These are phyloP conservation scores for Dactylellina cionopaga DNA, from an alignment of 2,329 filamentous ascomycete genomes.

Conservation along the genomic window DNA sequence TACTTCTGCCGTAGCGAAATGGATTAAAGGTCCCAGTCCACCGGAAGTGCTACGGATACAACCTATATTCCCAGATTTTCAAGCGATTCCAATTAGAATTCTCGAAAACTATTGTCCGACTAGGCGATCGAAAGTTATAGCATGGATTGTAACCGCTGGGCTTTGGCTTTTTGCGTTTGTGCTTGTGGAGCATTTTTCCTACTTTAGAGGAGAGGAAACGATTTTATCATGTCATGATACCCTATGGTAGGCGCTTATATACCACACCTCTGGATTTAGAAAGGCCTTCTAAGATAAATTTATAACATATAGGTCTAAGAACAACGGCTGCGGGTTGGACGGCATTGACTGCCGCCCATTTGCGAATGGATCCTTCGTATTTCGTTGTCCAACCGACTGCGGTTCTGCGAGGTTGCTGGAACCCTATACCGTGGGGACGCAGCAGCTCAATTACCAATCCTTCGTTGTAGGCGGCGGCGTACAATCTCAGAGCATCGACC, in stretches of 20 bases:
- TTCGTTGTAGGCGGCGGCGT: slow-evolving; percentile 76
- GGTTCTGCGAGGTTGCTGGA: slow-evolving; percentile 72
- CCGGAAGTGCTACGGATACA: slow-evolving; percentile 67
- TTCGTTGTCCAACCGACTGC: slow-evolving; percentile 79
- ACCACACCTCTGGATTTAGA: slow-evolving; percentile 53
- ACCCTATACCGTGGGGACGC: slow-evolving; percentile 77
- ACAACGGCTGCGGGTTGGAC: slow-evolving; percentile 78
- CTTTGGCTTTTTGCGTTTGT: slow-evolving; percentile 77
- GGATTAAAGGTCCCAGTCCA: slow-evolving; percentile 66
- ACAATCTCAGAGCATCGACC: slow-evolving; percentile 52
- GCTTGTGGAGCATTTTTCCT: slow-evolving; percentile 73
- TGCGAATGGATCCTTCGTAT: slow-evolving; percentile 74
- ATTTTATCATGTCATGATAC: slow-evolving; percentile 74
- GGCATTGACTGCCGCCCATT: slow-evolving; percentile 81
- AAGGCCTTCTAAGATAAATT: slow-evolving; percentile 17
- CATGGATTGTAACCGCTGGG: slow-evolving; percentile 71
- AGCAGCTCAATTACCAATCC: slow-evolving; percentile 72
- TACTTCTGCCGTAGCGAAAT: slow-evolving; percentile 30
- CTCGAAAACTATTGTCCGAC: slow-evolving; percentile 67
- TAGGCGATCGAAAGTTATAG: slow-evolving; percentile 59
- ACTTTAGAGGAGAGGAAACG: slow-evolving; percentile 65
- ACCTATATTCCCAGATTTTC: slow-evolving; percentile 72
- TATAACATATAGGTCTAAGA: slow-evolving; percentile 61
- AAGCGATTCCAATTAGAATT: slow-evolving; percentile 73
- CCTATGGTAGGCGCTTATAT: slow-evolving; percentile 69